phyloP scores from a whole-genome alignment of 2,329 filamentous ascomycete species.

The Phaeosphaeriaceae sp. region DNA sequence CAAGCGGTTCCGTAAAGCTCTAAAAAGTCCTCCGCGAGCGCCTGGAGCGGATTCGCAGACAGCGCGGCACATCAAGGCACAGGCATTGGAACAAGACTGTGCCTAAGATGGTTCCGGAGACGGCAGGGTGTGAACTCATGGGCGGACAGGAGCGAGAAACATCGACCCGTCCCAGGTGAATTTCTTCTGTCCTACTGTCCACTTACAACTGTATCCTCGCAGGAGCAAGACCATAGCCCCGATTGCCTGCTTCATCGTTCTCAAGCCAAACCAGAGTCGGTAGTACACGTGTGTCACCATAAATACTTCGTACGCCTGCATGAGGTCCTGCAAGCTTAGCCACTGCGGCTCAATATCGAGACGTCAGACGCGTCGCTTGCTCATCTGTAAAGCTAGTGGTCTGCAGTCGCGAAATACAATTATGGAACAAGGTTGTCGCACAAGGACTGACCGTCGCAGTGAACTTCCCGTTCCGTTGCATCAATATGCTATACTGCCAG shows the following conservation, averaged over 20 bases:
- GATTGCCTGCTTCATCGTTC: neutral
- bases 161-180: neutral
- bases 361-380: neutral
- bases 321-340: neutral
- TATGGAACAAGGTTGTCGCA: neutral
- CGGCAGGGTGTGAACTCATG: neutral
- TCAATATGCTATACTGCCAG: neutral
- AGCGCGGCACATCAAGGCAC: neutral
- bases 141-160: neutral
- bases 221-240: neutral
- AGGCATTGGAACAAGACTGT: neutral
- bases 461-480: neutral
- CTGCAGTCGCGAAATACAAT: neutral
- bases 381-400: neutral
- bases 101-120: neutral
- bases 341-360: neutral
- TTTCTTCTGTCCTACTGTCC: neutral
- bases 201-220: neutral
- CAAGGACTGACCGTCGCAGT: neutral
- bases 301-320: constrained; percentile 1
- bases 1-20: neutral
- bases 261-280: neutral
- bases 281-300: neutral
- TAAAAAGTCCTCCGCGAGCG: neutral
- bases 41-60: neutral